Evolutionary conservation across 2,329 filamentous ascomycete species (phyloP), one percentile per base, ranked within the genome.

Genomic region (Fusarium sp.): DNA sequence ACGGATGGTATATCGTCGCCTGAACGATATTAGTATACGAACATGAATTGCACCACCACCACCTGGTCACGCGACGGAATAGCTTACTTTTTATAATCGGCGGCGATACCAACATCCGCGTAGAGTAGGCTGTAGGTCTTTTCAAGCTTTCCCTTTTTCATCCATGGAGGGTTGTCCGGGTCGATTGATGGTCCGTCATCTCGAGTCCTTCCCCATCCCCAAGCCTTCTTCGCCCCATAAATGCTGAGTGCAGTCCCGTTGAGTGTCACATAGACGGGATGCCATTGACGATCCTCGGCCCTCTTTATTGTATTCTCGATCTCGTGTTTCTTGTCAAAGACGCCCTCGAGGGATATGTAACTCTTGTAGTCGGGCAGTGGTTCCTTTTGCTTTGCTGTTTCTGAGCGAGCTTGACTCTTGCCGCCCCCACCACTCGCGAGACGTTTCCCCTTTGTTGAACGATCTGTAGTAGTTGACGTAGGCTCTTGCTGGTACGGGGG

Each of bases 61-160:
- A 9, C 25, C 23, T 27, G 13, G 14, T 13, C 18, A 46, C 2
- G 11, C 16, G 13, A 50, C 44, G 44, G 31, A 8, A 34, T 40
- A 58, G 82, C 86, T 73, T 78, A 89, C 85, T 92, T 91, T 73
- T 86, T 84, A 76, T 91, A 90, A 77, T 93, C 91, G 14, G 88
- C 86, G 9, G 91, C 91, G 66, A 93, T 86, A 10, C 91, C 91
- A 20, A 91, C 87, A 77, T 93, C 91, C 20, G 91, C 91, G 75
- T 93, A 89, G 68, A 92, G 86, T 51, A 93, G 82, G 57, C 88
- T 91, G 76, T 92, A 93, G n/a, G 85, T 86, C 76, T 84, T 87
- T 68, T 92, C 81, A 36, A 93, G 79, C 60, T 82, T 83, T 18
- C 86, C 86, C 65, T 80, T 83, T 69, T 80, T 85, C 44, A 85